Evolutionary conservation across 2,329 filamentous ascomycete species (phyloP), one percentile per base, ranked within the genome.

Genomic region (Claviceps pazoutovae): DNA sequence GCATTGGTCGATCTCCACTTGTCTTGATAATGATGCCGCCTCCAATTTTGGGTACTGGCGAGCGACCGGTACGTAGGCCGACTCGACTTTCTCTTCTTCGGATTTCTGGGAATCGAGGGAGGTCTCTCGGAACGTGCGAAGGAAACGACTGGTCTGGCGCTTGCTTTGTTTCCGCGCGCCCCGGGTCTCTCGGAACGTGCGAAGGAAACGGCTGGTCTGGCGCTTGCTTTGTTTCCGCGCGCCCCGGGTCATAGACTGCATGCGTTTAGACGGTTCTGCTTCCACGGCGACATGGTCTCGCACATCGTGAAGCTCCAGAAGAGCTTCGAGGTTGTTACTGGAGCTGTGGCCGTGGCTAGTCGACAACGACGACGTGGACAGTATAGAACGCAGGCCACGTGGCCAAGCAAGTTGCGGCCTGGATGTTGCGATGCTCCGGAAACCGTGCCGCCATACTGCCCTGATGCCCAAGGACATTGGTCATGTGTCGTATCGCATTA

Each of bases 381-480:
- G 16, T 21, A 53, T 54, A 44, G 52, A 57, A 55, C 55, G 56
- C 46, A 56, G 51, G 51, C 48, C 51, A 48, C 49, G 54, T 55
- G 55, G 59, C 55, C 56, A 56, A 51, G 56, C 55, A 36, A 54
- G 57, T 51, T 54, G 53, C 52, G 50, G 53, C 51, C 57, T 58
- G 55, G 58, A 50, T 51, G 59, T 54, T 57, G 59, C 59, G 56
- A 59, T 60, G 58, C 58, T 61, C 57, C 61, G 66, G 57, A 62
- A 61, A 62, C 64, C 64, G 61, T 64, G 65, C 65, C 70, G 68
- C 69, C 68, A 70, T 63, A 64, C 55, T 61, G 66, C 64, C 57
- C 64, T 67, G 67, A 70, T 67, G 66, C 70, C 69, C 63, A 70
- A 64, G 64, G 65, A 71, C 71, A 74, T 74, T 67, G 60, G 62